Conservation (phyloP, 306 rosid species). For the Dicorynia guianensis region DNA sequence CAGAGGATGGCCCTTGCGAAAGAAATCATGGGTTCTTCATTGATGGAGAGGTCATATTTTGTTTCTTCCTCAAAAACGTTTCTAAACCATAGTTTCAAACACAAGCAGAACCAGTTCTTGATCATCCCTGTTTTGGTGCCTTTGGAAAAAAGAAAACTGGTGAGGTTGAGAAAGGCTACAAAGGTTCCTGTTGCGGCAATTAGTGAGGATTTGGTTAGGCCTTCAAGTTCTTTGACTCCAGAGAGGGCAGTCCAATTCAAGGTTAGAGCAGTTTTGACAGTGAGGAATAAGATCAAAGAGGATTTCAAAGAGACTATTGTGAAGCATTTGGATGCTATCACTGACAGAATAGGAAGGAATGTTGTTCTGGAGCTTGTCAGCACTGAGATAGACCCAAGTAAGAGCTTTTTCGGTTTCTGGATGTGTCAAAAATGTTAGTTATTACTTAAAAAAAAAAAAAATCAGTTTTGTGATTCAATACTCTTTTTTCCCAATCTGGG, state of each 20-base stretch:
- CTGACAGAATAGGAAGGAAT: conserved; percentile 71
- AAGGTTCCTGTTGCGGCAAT: conserved; percentile 70
- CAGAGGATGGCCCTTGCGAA: conserved; percentile 61
- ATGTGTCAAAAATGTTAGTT: not conserved
- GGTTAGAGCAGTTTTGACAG: conserved; percentile 88
- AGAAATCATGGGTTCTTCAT: conserved; percentile 60
- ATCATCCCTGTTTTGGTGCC: conserved; percentile 49
- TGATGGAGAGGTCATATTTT: conserved; percentile 47
- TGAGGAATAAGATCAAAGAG: conserved; percentile 81
- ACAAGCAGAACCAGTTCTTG: conserved; percentile 34
- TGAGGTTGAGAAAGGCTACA: conserved; percentile 49
- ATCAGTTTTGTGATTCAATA: not conserved
- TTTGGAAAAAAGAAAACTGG: conserved; percentile 35
- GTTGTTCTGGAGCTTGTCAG: conserved; percentile 77
- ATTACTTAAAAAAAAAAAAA: not conserved
- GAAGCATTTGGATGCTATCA: conserved; percentile 71
- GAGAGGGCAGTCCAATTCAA: conserved; percentile 69
- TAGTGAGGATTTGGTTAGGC: conserved; percentile 67
- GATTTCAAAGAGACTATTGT: conserved; percentile 63
- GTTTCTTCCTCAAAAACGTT: conserved; percentile 47
- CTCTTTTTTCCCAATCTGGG: conserved; percentile 15
- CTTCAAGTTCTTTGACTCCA: conserved; percentile 32
- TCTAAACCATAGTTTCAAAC: conserved; percentile 33
- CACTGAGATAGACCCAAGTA: conserved; percentile 76
- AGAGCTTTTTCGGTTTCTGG: conserved; percentile 34